Evolutionary conservation across 768 basidiomycete genomes (phyloP), one percentile per base, ranked within the genome.

Genomic region (Tricholoma flavovirens): DNA sequence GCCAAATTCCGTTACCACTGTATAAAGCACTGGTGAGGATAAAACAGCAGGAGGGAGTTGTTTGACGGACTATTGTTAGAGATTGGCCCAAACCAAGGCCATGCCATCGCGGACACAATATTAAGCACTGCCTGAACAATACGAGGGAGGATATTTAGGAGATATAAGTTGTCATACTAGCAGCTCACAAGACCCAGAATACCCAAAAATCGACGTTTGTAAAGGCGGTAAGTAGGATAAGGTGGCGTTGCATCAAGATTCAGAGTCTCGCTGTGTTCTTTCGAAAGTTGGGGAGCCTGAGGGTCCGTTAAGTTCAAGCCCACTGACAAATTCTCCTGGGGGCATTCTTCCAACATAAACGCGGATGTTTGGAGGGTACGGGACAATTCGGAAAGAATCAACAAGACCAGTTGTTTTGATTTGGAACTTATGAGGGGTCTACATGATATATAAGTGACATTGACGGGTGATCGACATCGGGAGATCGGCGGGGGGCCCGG

Each of bases 41-140:
- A 6, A 33, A 46, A 49, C 26, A 26, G 33, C 14, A 26, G 11
- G 5, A n/a, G 15, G 7, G 10, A 21, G 40, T 33, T 30, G 11
- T 29, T 35, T 21, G 29, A 58, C 75, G 42, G 49, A 90, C 90
- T 75, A 62, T 84, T 67, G 40, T 83, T 83, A 0, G 90, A 75
- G 53, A 94, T 92, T 3, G 91, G 88, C 3, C 90, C 90, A 63
- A 93, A 93, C 90, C 90, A 93, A 3, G 87, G 79, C 81, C 83
- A 84, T 6, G 78, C 71, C 84, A 88, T 82, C 5, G 81, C 88
- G 2, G 78, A 73, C 10, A 83, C 77, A 38, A 86, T 66, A 53
- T 83, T 87, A 30, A 92, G 70, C 29, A 86, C 29, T 9, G 86
- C 73, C 88, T 89, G 42, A 8, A 33, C 15, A 17, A 32, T 5